Evolutionary conservation across 2,329 filamentous ascomycete genomes (phyloP), one percentile per base, ranked within the genome.

Genomic region (Lanzia echinophila): DNA sequence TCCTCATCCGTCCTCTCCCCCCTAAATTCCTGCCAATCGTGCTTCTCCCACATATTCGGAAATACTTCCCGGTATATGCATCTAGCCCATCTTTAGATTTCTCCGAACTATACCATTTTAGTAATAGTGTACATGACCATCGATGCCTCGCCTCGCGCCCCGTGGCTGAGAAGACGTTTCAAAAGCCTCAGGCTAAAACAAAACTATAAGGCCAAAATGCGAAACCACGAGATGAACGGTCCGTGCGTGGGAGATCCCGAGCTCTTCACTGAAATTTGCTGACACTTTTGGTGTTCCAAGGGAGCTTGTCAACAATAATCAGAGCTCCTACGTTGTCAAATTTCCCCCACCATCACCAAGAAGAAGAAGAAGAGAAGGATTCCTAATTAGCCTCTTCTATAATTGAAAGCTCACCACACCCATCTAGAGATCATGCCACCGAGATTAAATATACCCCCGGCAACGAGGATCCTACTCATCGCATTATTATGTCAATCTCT

Each of bases 371-470:
- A 42, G 19, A 17, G 41, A 22, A 41, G 28, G 24, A 22, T 24
- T 39, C 6, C 7, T 13, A 4, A n/a, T 19, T 13, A 19, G 42
- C 11, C 11, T 5, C 15, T 38, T 39, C 36, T 39, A 19, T 19
- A 17, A 8, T 39, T 15, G 15, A n/a, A n/a, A 19, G 17, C 12
- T 20, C 36, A 17, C 8, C 12, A 17, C 12, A n/a, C 15, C n/a
- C 20, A 17, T 3, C 6, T 36, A 31, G 12, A 43, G 20, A 48
- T 65, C 68, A 87, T 95, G 90, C 80, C 88, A 65, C 79, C 85
- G 51, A 86, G 92, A 75, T 79, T 96, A 73, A 96, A 95, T 68
- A 86, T 97, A 59, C 94, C 94, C 56, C 92, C 94, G 31, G 82
- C 96, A 62, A 97, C 94, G 46, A 86, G 94, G 60, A 83, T 82